phyloP scores from a whole-genome alignment of 176 grass and related monocot genomes.

The Poa annua region DNA sequence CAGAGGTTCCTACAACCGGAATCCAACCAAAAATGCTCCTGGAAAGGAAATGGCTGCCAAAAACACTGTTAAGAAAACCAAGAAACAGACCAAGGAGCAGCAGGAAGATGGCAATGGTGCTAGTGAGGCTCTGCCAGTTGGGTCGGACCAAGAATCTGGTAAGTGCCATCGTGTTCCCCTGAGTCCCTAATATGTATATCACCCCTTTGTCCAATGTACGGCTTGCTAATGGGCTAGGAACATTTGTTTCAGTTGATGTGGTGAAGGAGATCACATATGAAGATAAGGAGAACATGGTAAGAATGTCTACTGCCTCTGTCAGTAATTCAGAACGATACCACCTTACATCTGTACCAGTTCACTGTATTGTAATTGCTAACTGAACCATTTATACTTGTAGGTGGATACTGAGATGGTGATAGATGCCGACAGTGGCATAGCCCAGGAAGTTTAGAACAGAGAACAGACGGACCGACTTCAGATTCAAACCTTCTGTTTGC shows the following conservation, averaged over 20 bases:
- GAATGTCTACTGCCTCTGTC: not conserved
- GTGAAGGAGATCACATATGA: conserved; percentile 52
- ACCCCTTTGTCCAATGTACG: not conserved
- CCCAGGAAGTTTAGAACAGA: conserved; percentile 56
- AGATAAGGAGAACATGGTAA: conserved; percentile 96
- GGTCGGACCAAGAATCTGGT: conserved; percentile 53
- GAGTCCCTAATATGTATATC: not conserved
- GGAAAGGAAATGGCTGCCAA: conserved; percentile 49
- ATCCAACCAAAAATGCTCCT: conserved; percentile 16
- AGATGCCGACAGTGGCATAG: conserved; percentile 34
- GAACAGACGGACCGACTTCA: conserved; percentile 49
- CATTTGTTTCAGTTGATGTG: conserved; percentile 35
- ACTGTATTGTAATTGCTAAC: not conserved
- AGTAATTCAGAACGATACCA: not conserved
- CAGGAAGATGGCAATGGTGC: conserved; percentile 49
- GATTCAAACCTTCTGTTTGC: conserved; percentile 65
- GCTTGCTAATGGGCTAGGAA: conserved; percentile 11
- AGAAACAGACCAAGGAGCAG: conserved; percentile 52
- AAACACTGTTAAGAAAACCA: conserved; percentile 49
- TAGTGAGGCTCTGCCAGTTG: conserved; percentile 26
- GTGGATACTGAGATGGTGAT: conserved; percentile 41
- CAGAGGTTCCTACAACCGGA: conserved; percentile 57
- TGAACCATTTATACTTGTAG: conserved; percentile 43
- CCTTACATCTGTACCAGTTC: not conserved
- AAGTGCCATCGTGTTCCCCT: conserved; percentile 27